Evolutionary conservation across 2,329 filamentous ascomycete genomes (phyloP).

Genomic region (Bipolaris zeicola): DNA sequence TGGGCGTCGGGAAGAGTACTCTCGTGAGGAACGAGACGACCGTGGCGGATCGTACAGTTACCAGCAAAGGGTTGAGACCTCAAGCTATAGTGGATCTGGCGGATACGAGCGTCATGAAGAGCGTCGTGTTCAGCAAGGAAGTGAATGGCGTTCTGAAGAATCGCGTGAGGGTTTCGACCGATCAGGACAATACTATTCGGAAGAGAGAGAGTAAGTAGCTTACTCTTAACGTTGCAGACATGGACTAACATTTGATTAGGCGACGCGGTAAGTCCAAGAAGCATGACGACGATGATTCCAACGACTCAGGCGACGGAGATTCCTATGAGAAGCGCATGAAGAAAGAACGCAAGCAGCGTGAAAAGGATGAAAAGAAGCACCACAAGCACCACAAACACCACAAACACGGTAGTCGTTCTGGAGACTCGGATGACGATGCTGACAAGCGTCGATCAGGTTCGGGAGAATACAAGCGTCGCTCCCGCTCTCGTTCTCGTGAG

Average conservation of each 20-base stretch:
- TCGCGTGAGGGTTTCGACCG: constrained; percentile 44
- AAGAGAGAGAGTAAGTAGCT: constrained; percentile 47
- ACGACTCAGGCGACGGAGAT: constrained; percentile 36
- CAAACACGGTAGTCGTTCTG: constrained; percentile 19
- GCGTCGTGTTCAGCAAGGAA: constrained; percentile 56
- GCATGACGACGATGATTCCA: constrained; percentile 46
- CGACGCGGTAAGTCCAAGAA: constrained; percentile 49
- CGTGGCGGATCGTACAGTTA: constrained; percentile 59
- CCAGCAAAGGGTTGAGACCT: constrained; percentile 63
- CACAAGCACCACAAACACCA: constrained; percentile 20
- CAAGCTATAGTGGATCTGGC: constrained; percentile 54
- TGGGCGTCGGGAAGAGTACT: constrained; percentile 64
- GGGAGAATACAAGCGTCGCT: constrained; percentile 19
- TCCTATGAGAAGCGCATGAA: constrained; percentile 29
- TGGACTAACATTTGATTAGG: constrained; percentile 28
- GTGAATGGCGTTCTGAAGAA: constrained; percentile 47
- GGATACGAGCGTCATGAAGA: constrained; percentile 66
- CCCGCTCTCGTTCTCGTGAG: constrained; percentile 16
- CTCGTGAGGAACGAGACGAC: constrained; percentile 62
- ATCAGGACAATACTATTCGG: constrained; percentile 50
- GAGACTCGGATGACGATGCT: constrained; percentile 25
- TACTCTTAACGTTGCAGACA: background rate
- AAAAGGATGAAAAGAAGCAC: constrained; percentile 29
- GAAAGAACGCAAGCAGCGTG: constrained; percentile 30
- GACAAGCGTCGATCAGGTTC: constrained; percentile 30